These are phyloP conservation scores for Thelonectria rubi DNA, from an alignment of 2,329 filamentous ascomycete genomes.

Conservation along the genomic window DNA sequence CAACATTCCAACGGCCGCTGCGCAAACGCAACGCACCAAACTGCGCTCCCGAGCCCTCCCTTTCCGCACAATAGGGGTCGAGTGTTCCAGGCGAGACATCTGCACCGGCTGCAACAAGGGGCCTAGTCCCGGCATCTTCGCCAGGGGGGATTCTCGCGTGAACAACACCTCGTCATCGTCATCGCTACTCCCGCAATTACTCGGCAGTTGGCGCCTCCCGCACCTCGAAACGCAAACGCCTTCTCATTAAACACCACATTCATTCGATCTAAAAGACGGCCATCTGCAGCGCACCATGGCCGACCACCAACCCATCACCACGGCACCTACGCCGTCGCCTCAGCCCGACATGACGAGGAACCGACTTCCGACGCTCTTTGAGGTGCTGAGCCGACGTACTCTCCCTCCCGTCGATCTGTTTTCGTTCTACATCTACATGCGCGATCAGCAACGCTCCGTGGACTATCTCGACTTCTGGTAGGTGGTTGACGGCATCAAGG, in stretches of 20 bases:
- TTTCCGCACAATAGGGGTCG: slow-evolving; percentile 23
- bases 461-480: slow-evolving; percentile 99
- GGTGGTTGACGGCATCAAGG: slow-evolving; percentile 40
- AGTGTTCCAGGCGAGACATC: slow-evolving; percentile 24
- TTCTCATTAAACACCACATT: slow-evolving; percentile 29
- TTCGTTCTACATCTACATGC: slow-evolving; percentile 99
- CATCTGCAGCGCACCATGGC: slow-evolving; percentile 37
- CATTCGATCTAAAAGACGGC: slow-evolving; percentile 19
- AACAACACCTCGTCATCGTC: slow-evolving; percentile 31
- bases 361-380: slow-evolving; percentile 91
- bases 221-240: slow-evolving; percentile 29
- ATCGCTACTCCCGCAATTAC: slow-evolving; percentile 20
- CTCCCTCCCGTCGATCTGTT: slow-evolving; percentile 95
- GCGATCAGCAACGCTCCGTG: slow-evolving; percentile 96
- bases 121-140: slow-evolving; percentile 24
- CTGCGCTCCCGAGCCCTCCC: slow-evolving; percentile 32
- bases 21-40: slow-evolving; percentile 29
- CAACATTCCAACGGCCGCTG: slow-evolving; percentile 38
- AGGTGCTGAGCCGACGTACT: slow-evolving; percentile 94
- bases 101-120: slow-evolving; percentile 29
- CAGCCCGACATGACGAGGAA: slow-evolving; percentile 74
- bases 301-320: slow-evolving; percentile 41
- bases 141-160: slow-evolving; percentile 36
- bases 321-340: slow-evolving; percentile 58
- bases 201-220: slow-evolving; percentile 27